phyloP scores from a whole-genome alignment of 768 basidiomycete genomes.

The Vararia minispora region DNA sequence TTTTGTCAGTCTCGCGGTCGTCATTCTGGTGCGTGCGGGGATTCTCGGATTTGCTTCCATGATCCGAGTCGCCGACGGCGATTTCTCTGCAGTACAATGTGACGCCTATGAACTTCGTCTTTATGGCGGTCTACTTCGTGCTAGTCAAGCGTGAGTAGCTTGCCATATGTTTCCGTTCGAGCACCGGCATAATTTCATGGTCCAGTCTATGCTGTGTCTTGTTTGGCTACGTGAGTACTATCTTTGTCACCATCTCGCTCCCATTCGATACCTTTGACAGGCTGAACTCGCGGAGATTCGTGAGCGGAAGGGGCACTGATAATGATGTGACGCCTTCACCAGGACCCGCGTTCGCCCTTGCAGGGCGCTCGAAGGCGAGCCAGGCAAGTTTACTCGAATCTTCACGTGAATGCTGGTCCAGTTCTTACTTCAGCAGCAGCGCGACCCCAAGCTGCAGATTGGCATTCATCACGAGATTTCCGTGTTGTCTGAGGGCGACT shows the following conservation, averaged over 20 bases:
- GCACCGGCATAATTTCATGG: conserved; percentile 4
- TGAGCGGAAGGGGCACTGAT: conserved; percentile 48
- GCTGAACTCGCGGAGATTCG: conserved; percentile 46
- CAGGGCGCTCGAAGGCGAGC: no score
- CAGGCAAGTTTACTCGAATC: no score
- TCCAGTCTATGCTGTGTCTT: conserved; percentile 59
- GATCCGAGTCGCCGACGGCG: conserved; percentile 2
- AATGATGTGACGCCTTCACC: no score
- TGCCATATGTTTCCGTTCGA: neutral
- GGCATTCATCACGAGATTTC: no score
- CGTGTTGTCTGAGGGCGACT: no score
- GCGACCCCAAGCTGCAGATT: no score
- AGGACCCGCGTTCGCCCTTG: no score
- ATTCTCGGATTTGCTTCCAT: neutral
- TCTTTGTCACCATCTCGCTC: neutral
- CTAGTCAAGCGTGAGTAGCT: conserved; percentile 47
- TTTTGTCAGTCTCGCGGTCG: conserved; percentile 35
- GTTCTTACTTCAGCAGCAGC: no score
- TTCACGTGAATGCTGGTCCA: no score
- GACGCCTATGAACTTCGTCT: conserved; percentile 44
- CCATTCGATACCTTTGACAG: conserved; percentile 19
- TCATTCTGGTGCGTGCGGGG: conserved; percentile 37
- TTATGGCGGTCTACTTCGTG: conserved; percentile 50
- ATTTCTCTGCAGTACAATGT: conserved; percentile 46
- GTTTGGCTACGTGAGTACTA: conserved; percentile 46